These are phyloP conservation scores for Paraphaeosphaeria minitans DNA, from an alignment of 2,329 filamentous ascomycete genomes.

Conservation along the genomic window DNA sequence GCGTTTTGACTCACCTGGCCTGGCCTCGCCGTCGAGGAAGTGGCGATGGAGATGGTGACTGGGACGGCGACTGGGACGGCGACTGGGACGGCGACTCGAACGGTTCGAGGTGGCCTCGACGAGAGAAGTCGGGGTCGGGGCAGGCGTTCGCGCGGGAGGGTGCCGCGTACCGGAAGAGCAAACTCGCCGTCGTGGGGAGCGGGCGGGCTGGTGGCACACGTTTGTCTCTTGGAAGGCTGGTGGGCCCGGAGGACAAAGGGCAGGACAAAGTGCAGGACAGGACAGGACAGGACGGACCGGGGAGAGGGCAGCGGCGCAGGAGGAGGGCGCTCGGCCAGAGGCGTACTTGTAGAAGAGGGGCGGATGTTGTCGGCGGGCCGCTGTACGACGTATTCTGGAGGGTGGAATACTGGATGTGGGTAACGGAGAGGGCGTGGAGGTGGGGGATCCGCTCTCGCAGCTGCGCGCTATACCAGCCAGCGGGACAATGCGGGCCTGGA, in stretches of 20 bases:
- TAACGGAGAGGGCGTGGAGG: constrained; percentile 25
- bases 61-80: no score
- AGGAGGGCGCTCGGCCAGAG: constrained; percentile 15
- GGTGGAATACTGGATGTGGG: constrained; percentile 31
- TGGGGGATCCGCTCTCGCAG: constrained; percentile 24
- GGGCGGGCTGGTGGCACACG: constrained; percentile 33
- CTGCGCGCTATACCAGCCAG: constrained; percentile 7
- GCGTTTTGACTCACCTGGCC: constrained; percentile 50
- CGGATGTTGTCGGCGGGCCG: constrained; percentile 18
- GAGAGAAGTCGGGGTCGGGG: constrained; percentile 3
- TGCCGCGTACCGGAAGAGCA: constrained; percentile 15
- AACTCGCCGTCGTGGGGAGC: constrained; percentile 13
- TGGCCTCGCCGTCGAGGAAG: constrained; percentile 33
- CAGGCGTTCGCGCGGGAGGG: constrained; percentile 15
- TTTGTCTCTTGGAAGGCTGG: constrained; percentile 34
- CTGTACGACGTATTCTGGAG: not conserved
- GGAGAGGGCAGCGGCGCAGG: constrained; percentile 6
- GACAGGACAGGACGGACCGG: not conserved
- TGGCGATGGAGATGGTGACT: no score
- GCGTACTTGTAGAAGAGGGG: constrained; percentile 18
- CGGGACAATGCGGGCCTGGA: constrained; percentile 18
- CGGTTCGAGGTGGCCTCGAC: constrained; percentile 16
- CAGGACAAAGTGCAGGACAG: not conserved
- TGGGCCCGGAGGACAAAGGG: constrained; percentile 19
- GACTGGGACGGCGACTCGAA: constrained; percentile 17